phyloP scores from a whole-genome alignment of 345 rosid genomes.

The Gossypium bickii region DNA sequence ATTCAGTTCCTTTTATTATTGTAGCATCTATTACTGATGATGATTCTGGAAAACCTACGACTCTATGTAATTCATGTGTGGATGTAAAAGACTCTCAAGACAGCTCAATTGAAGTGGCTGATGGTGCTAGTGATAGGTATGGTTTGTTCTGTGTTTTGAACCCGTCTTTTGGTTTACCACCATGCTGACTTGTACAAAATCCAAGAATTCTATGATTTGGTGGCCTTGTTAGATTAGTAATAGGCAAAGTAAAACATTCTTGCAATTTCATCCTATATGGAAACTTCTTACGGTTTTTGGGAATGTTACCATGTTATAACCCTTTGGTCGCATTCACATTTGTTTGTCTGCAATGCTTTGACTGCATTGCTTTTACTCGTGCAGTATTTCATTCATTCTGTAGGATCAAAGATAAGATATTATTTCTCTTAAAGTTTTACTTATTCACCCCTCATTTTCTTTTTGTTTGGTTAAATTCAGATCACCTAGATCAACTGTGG shows the following conservation, averaged over 20 bases:
- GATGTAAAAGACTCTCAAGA: constrained; percentile 34
- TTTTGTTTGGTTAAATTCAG: constrained; percentile 30
- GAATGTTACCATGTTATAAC: neutral
- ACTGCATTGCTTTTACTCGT: constrained; percentile 1
- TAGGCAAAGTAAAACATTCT: neutral
- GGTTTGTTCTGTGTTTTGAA: neutral
- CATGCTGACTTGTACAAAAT: neutral
- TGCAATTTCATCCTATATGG: neutral
- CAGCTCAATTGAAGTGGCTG: constrained; percentile 25
- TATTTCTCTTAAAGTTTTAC: neutral
- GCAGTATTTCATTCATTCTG: neutral
- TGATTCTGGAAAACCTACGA: constrained; percentile 30
- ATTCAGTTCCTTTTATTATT: constrained; percentile 23
- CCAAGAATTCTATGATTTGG: neutral
- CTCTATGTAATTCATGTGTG: constrained; percentile 56
- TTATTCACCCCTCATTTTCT: neutral
- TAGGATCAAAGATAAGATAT: neutral
- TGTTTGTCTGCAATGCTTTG: neutral
- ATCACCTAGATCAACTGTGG: constrained; percentile 36
- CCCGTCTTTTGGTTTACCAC: neutral
- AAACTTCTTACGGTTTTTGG: neutral
- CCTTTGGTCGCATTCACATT: neutral
- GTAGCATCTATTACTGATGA: constrained; percentile 36
- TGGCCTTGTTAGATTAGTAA: neutral
- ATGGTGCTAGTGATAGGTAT: constrained; percentile 33